Percentiles rank a stretch among this genome's conserved stretches.
Conservation (phyloP, 2,329 filamentous ascomycete genomes). For the Botrytis elliptica region DNA sequence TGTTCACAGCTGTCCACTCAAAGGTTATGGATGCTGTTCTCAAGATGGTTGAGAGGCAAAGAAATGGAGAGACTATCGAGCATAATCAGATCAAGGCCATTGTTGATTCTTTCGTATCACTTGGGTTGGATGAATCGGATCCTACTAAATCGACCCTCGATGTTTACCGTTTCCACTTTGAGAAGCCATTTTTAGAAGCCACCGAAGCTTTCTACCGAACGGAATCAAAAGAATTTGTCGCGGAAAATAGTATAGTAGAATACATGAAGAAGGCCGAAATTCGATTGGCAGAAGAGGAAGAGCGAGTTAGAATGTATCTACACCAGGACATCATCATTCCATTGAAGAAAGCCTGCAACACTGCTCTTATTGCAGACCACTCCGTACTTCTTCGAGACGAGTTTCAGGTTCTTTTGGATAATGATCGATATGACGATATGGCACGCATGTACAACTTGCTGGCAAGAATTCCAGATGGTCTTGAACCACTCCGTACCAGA, state of each 20-base stretch:
- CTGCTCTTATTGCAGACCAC: slow-evolving; percentile 86
- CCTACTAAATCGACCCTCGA: slow-evolving; percentile 92
- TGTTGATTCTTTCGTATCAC: slow-evolving; percentile 92
- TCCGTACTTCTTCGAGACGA: slow-evolving; percentile 85
- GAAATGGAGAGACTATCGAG: slow-evolving; percentile 96
- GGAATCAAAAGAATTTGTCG: slow-evolving; percentile 91
- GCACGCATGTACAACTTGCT: slow-evolving; percentile 94
- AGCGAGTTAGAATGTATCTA: slow-evolving; percentile 86
- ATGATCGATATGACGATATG: slow-evolving; percentile 93
- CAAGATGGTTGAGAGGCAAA: slow-evolving; percentile 93
- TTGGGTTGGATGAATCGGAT: slow-evolving; percentile 91
- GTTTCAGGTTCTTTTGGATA: slow-evolving; percentile 90
- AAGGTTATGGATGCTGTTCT: slow-evolving; percentile 96
- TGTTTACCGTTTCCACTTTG: slow-evolving; percentile 90
- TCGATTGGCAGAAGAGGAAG: slow-evolving; percentile 87
- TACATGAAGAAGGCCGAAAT: slow-evolving; percentile 99
- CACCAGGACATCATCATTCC: slow-evolving; percentile 84
- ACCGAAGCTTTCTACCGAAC: slow-evolving; percentile 84
- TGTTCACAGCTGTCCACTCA: slow-evolving; percentile 78
- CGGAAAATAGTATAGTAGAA: slow-evolving; percentile 95
- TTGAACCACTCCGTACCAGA: slow-evolving; percentile 80
- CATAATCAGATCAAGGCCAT: slow-evolving; percentile 96
- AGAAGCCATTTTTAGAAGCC: slow-evolving; percentile 83
- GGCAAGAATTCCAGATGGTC: slow-evolving; percentile 82
- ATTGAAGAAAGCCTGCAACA: slow-evolving; percentile 84